phyloP scores from a whole-genome alignment of 305 asterid species.

The Fraxinus platypoda region DNA sequence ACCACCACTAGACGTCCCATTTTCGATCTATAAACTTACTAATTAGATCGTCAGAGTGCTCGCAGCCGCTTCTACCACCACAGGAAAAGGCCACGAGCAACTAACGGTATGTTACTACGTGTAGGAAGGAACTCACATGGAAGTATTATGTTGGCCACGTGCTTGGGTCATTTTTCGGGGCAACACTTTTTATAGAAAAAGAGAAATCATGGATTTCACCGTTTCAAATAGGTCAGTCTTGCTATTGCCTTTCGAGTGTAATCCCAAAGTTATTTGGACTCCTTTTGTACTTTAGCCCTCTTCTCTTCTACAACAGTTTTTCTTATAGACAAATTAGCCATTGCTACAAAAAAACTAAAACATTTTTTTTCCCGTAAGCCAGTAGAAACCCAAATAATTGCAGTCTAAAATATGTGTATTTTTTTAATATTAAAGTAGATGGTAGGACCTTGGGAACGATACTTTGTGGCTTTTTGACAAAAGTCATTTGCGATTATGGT shows the following conservation, averaged over 20 bases:
- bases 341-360: constrained; percentile 81
- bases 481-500: neutral
- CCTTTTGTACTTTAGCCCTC: constrained; percentile 81
- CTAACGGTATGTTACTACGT: too few species aligned
- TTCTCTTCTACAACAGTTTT: constrained; percentile 90
- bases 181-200: too few species aligned
- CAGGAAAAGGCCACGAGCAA: too few species aligned
- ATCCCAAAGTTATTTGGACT: constrained; percentile 83
- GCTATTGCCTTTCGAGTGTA: constrained; percentile 92
- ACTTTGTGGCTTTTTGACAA: neutral
- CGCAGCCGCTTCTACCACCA: too few species aligned
- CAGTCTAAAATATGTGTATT: neutral
- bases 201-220: constrained; percentile 35
- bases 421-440: neutral
- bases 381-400: neutral
- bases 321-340: constrained; percentile 76
- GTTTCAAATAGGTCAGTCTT: constrained; percentile 81
- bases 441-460: neutral
- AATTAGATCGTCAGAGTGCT: too few species aligned
- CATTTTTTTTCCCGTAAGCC: constrained; percentile 26
- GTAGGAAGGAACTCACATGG: too few species aligned
- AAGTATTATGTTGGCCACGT: too few species aligned
- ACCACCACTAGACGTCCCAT: too few species aligned
- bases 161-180: too few species aligned
- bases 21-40: too few species aligned